Base-by-base conservation (phyloP, 305 asterid genomes). In the Rubia tinctorum region DNA sequence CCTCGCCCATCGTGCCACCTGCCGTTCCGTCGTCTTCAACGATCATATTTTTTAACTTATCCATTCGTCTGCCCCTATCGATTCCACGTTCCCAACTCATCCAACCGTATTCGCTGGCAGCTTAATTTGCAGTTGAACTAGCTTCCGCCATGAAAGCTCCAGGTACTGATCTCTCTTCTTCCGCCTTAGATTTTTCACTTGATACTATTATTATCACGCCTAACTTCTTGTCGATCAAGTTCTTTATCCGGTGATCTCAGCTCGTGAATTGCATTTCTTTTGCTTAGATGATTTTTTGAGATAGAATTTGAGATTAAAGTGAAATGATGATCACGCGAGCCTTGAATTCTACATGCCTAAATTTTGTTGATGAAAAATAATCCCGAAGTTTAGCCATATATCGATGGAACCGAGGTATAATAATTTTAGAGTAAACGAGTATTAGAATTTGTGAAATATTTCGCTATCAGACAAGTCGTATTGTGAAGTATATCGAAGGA, bases 81-180 rank as follows among this genome's bases (percentile, higher is more conserved):
- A 20, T n/a, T 58, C 34, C 63, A 58, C 2, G 14, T 9, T 59
- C 4, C 3, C 64, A 4, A 58, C 0, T 22, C 64, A n/a, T 18
- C 37, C 37, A 59, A 6, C 64, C 7, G 7, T 17, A 6, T 18
- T 23, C 20, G 5, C 64, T 6, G 37, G 64, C 64, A 20, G 64
- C 8, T 22, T 8, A 22, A n/a, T 22, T 3, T 9, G 64, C 37
- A 0, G 11, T 22, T 3, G 14, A 59, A 59, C 15, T 23, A 23
- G 11, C 23, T 53, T 53, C 60, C 60, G 25, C 74, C 80, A 81
- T 85, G 86, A 86, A 83, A 71, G 76, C 84, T 76, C 89, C 90
- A 61, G 60, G 60, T 53, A 18, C 22, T 6, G 59, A 20, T 53
- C 1, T 43, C 39, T 43, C 47, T 43, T 43, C 47, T 43, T 43